A percentile compares a stretch with the other conserved stretches of the same genome.
These are phyloP conservation scores for Parathielavia hyrcaniae DNA, from an alignment of 495 filamentous ascomycete species.

Conservation along the genomic window DNA sequence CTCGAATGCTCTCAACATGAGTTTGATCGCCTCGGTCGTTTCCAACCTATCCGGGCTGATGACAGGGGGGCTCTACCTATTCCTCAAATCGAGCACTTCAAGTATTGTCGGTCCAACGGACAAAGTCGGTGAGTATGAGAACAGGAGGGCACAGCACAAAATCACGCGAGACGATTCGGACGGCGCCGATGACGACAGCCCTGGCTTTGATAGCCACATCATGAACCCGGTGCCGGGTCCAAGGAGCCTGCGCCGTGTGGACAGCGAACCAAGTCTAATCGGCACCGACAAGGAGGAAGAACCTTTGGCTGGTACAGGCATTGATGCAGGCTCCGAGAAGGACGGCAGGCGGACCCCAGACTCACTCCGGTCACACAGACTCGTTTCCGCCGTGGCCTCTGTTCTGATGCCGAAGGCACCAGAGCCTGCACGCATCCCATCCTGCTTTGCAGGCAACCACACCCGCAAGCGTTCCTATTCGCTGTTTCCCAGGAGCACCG, in stretches of 20 bases:
- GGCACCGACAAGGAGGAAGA: slow-evolving; percentile 30
- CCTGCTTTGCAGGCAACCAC: slow-evolving; percentile 21
- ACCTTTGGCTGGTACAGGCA: slow-evolving; percentile 11
- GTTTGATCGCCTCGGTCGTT: slow-evolving; percentile 44
- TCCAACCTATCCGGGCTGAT: slow-evolving; percentile 45
- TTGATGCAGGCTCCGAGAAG: slow-evolving; percentile 12
- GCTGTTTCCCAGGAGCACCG: slow-evolving; percentile 34
- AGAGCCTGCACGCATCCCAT: slow-evolving; percentile 28
- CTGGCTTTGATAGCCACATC: slow-evolving; percentile 29
- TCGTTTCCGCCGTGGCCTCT: slow-evolving; percentile 26
- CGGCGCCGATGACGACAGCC: slow-evolving; percentile 2
- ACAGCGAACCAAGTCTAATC: slow-evolving; percentile 33
- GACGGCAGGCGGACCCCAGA: slow-evolving; percentile 25
- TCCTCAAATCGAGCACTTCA: slow-evolving; percentile 42
- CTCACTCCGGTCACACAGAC: slow-evolving; percentile 32
- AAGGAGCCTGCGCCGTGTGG: slow-evolving; percentile 26
- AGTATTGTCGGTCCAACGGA: slow-evolving; percentile 38
- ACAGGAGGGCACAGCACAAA: slow-evolving; percentile 32
- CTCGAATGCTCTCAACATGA: slow-evolving; percentile 32
- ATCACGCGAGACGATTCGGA: slow-evolving; percentile 21
- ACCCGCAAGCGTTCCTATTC: slow-evolving; percentile 39
- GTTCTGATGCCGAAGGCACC: slow-evolving; percentile 27
- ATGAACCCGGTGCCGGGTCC: slow-evolving; percentile 28
- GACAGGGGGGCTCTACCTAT: slow-evolving; percentile 45
- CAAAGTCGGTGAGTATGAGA: slow-evolving; percentile 40